phyloP scores from a whole-genome alignment of 306 rosid species.

The Dryas octopetala region DNA sequence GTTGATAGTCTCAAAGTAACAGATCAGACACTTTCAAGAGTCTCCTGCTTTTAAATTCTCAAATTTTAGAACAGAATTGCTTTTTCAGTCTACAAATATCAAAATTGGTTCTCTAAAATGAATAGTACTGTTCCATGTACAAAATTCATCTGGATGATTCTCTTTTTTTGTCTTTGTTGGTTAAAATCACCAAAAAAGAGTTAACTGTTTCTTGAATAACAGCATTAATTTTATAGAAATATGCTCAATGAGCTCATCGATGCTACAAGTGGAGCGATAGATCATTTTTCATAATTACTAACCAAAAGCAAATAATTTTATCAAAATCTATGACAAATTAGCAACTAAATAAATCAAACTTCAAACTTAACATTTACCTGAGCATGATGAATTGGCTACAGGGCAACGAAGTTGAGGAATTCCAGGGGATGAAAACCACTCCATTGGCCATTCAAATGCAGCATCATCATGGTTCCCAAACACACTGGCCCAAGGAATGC shows the following conservation, averaged over 20 bases:
- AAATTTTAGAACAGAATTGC: background rate
- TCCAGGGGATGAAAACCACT: constrained; percentile 75
- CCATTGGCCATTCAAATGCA: constrained; percentile 68
- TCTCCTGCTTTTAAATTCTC: background rate
- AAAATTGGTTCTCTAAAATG: background rate
- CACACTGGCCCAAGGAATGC: constrained; percentile 77
- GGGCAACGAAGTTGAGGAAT: constrained; percentile 61
- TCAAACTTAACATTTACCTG: constrained; percentile 42
- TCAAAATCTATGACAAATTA: background rate
- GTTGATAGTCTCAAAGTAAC: background rate
- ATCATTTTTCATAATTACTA: background rate
- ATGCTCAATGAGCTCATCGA: too few relatives aligned
- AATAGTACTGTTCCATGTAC: background rate
- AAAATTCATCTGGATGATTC: background rate
- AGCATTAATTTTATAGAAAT: too few relatives aligned
- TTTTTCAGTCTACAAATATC: background rate
- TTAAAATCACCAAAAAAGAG: background rate
- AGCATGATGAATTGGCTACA: constrained; percentile 26
- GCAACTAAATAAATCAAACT: background rate
- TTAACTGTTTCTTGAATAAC: background rate
- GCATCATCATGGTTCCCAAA: constrained; percentile 94
- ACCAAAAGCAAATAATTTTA: background rate
- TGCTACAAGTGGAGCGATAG: background rate
- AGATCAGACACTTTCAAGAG: background rate
- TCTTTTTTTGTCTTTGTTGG: too few relatives aligned